These are phyloP conservation scores for Peronospora belbahrii DNA, from an alignment of 352 stramenopile genomes.

Conservation along the genomic window DNA sequence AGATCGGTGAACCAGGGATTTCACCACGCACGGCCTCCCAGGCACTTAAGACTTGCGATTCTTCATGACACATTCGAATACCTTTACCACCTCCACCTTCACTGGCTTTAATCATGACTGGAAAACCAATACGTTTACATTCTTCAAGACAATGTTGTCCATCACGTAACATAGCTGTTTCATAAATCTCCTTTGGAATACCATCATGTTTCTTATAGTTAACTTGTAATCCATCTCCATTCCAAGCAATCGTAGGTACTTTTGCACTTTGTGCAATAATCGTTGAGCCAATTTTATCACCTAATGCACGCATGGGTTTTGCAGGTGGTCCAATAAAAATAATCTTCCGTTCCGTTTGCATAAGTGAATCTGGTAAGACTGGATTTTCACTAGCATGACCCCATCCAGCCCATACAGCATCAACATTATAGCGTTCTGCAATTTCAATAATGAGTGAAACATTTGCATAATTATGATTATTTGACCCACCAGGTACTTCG, in stretches of 20 bases:
- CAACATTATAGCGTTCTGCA: constrained; percentile 92
- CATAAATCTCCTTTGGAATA: constrained; percentile 93
- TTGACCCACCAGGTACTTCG: constrained; percentile 98
- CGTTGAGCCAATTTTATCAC: constrained; percentile 99
- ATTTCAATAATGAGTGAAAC: constrained; percentile 98
- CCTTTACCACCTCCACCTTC: constrained; percentile 99
- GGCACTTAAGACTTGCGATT: constrained; percentile 88
- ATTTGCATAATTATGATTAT: constrained; percentile 99
- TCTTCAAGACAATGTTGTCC: constrained; percentile 89
- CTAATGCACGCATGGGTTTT: constrained; percentile 97
- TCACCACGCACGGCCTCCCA: constrained; percentile 97
- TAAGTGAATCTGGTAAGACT: constrained; percentile 91
- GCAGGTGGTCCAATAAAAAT: constrained; percentile 97
- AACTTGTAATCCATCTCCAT: constrained; percentile 92
- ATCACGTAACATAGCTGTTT: constrained; percentile 89
- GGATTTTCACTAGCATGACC: constrained; percentile 99
- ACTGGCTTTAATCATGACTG: constrained; percentile 99
- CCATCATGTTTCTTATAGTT: constrained; percentile 78
- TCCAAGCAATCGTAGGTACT: constrained; percentile 99
- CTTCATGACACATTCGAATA: constrained; percentile 93
- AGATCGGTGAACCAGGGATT: constrained; percentile 98
- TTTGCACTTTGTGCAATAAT: constrained; percentile 99
- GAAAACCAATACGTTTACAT: constrained; percentile 94
- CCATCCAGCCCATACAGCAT: constrained; percentile 98
- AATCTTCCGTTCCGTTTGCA: constrained; percentile 88